Base-by-base conservation (phyloP, 2,329 filamentous ascomycete species). In the Cladosporium sp. region DNA sequence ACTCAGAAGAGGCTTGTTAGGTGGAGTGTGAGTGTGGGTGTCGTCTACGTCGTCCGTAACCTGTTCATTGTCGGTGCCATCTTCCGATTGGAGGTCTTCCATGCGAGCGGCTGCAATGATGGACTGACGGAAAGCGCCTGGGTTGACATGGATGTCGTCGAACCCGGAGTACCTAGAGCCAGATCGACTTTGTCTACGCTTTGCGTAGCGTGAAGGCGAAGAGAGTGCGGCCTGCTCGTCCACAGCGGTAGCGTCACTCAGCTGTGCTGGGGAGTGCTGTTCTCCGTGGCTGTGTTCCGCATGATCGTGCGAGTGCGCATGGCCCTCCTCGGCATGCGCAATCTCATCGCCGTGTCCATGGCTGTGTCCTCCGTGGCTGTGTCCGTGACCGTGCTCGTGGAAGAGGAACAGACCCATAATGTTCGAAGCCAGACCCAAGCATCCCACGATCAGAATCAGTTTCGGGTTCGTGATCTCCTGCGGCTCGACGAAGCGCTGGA, bases 401-500 rank as follows among this genome's bases (percentile, higher is more conserved):
- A 99, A 92, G 35, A 99, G 88, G 65, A 94, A 86, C 69, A 99
- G 89, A 2, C 95, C 95, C 58, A 94, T 81, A 23, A 98, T 85
- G 75, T 99, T 99, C 35, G 93, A 97, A 8, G 88, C 84, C 16
- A 99, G 85, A 61, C 95, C 95, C 66, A 92, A 85, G 68, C 86
- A 93, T 49, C 95, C 95, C 61, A 99, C 95, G 69, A 95, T 89
- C 66, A 97, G 87, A 70, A 99, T 93, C 44, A 99, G 84, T 72
- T 90, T 86, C 1, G 95, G 93, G 73, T 96, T 92, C 60, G 84
- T 84, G 74, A 99, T 93, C 76, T 91, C 88, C 73, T 94, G 93
- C 8, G 93, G 93, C 73, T 98, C 92, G 75, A 98, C 85, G 72
- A 99, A 91, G 74, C 95, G 90, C 73, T 93, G 92, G 67, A 97